Base-by-base conservation (phyloP, 352 stramenopile genomes). In the Phytophthora sansomeana region DNA sequence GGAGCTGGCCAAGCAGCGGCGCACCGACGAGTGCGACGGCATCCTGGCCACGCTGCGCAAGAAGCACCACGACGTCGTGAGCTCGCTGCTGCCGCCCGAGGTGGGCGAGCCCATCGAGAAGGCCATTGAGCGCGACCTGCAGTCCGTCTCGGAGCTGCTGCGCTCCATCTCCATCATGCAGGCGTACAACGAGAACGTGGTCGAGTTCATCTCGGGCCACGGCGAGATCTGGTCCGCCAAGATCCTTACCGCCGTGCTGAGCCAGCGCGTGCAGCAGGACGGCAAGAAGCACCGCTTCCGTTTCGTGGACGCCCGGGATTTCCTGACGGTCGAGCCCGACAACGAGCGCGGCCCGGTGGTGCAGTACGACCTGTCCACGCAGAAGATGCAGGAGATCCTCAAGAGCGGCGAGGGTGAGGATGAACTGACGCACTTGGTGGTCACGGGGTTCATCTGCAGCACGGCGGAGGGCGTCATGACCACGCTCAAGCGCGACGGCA, bases 381-480 rank as follows among this genome's bases (percentile, higher is more conserved):
- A 72, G 43, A 96, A 95, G 46, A 81, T 95, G 39, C 67, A 77
- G 48, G 62, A 54, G 30, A 89, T 81, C 56, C 77, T 86, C 32
- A 69, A 61, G 65, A 80, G 58, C 16, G 77, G 52, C 74, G 65
- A 68, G 48, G 72, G 46, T 26, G 79, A 63, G 71, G 50, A 53
- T 6, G 72, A 75, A 47, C 58, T 75, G 32, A 94, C 85, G 60
- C 82, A 95, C 58, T 54, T 99, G 26, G 93, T 99, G 6, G 90
- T 98, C 70, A 99, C 97, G 14, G 97, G 97, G 19, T 99, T 98
- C 75, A 98, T 99, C 59, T 98, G 96, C 52, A 96, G 89, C 70
- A 98, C 97, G 29, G 87, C 77, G 8, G 85, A 98, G 29, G 97
- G 97, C 35, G 93, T 99, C n/a, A 92, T 98, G 63, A 98, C 92